Evolutionary conservation across 495 filamentous ascomycete species (phyloP).

Genomic region (Aeminium ludgeri): DNA sequence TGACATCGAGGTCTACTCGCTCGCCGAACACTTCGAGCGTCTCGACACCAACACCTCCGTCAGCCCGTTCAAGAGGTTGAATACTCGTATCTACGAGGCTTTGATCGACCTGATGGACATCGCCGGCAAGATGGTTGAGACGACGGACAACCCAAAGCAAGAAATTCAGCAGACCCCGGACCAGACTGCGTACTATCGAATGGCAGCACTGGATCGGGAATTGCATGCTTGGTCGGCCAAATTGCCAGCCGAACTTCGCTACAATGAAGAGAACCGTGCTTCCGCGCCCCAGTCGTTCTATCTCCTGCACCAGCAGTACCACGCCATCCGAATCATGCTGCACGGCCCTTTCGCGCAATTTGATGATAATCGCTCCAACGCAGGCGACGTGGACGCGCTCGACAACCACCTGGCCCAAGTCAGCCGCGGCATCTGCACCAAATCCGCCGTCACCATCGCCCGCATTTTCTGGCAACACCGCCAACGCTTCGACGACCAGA

Average conservation of each 20-base stretch:
- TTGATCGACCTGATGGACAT: constrained; percentile 36
- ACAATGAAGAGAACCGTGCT: constrained; percentile 33
- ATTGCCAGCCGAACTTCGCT: constrained; percentile 30
- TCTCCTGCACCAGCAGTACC: constrained; percentile 36
- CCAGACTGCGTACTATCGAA: constrained; percentile 29
- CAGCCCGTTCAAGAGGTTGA: constrained; percentile 20
- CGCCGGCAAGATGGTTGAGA: constrained; percentile 33
- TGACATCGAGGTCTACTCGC: constrained; percentile 31
- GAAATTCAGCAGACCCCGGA: constrained; percentile 22
- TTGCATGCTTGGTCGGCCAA: constrained; percentile 35
- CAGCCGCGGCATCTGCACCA: constrained; percentile 33
- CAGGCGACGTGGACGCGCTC: constrained; percentile 19
- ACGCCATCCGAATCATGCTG: constrained; percentile 32
- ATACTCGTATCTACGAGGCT: constrained; percentile 30
- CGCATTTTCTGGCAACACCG: constrained; percentile 36
- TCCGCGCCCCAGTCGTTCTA: constrained; percentile 35
- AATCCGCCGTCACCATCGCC: constrained; percentile 33
- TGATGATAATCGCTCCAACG: constrained; percentile 18
- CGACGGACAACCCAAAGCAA: constrained; percentile 15
- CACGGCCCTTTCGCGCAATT: constrained; percentile 35
- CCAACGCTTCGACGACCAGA: constrained; percentile 32
- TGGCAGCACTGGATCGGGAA: constrained; percentile 32
- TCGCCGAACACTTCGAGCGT: constrained; percentile 26
- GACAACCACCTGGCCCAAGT: constrained; percentile 28
- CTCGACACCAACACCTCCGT: constrained; percentile 20